phyloP scores from a whole-genome alignment of 805 yeast genomes.

The Wickerhamomyces ciferrii region DNA sequence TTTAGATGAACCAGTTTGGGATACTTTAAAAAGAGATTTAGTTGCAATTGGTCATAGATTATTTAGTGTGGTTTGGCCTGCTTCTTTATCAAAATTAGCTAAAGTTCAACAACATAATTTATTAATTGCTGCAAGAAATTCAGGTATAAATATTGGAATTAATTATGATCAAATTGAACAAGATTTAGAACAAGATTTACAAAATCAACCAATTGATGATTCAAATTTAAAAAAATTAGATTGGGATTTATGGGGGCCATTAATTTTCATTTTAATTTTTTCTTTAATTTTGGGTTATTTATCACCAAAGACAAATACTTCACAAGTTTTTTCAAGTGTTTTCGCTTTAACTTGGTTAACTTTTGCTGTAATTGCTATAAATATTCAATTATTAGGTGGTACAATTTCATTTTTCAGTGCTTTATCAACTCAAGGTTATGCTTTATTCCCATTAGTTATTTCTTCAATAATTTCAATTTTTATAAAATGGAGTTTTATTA shows the following conservation, averaged over 20 bases:
- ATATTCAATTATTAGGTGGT: conserved; percentile 58
- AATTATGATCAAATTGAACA: conserved; percentile 23
- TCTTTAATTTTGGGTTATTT: conserved; percentile 38
- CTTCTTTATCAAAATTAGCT: conserved; percentile 23
- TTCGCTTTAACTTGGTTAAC: conserved; percentile 63
- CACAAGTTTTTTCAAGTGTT: conserved; percentile 59
- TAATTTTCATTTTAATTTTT: conserved; percentile 52
- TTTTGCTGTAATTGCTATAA: conserved; percentile 53
- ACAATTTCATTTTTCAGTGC: conserved; percentile 64
- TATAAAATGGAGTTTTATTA: conserved; percentile 40
- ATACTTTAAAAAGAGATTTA: conserved; percentile 46
- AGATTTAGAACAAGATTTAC: conserved; percentile 21
- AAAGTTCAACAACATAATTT: conserved; percentile 25
- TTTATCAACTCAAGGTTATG: conserved; percentile 65
- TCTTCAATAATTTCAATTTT: conserved; percentile 46
- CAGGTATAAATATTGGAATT: conserved; percentile 24
- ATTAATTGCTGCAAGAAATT: conserved; percentile 21
- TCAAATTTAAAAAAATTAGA: conserved; percentile 29
- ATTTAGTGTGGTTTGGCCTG: conserved; percentile 38
- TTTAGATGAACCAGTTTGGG: conserved; percentile 61
- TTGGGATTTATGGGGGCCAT: conserved; percentile 73
- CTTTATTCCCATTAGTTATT: conserved; percentile 58
- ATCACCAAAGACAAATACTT: conserved; percentile 26
- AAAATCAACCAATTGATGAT: conserved; percentile 19
- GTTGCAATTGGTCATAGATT: conserved; percentile 37